phyloP scores from a whole-genome alignment of 2,329 filamentous ascomycete genomes.

The Aspergillus viridinutans region DNA sequence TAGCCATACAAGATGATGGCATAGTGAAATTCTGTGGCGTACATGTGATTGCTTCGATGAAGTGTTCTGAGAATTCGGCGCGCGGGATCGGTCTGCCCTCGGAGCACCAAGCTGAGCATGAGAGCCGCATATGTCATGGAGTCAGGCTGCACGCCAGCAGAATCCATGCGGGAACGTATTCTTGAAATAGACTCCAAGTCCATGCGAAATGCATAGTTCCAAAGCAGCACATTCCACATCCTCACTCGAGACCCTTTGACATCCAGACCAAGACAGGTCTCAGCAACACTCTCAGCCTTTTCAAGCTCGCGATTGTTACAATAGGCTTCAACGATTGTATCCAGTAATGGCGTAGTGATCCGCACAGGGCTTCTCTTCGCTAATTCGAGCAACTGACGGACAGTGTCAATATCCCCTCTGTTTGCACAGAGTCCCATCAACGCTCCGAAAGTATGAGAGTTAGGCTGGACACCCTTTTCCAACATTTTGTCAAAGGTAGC shows the following conservation, averaged over 20 bases:
- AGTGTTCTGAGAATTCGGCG: constrained; percentile 46
- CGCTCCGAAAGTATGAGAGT: constrained; percentile 64
- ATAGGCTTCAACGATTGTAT: constrained; percentile 64
- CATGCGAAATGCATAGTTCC: constrained; percentile 62
- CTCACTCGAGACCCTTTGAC: constrained; percentile 53
- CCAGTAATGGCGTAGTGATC: constrained; percentile 56
- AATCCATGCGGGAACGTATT: constrained; percentile 54
- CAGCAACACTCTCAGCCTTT: constrained; percentile 58
- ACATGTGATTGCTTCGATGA: constrained; percentile 34
- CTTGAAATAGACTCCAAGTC: constrained; percentile 53
- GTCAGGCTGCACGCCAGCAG: constrained; percentile 49
- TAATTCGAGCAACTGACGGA: constrained; percentile 60
- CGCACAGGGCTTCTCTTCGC: constrained; percentile 53
- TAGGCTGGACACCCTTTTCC: constrained; percentile 48
- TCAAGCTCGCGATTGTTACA: constrained; percentile 53
- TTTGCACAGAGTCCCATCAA: constrained; percentile 68
- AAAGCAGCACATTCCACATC: constrained; percentile 76
- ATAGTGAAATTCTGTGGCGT: constrained; percentile 43
- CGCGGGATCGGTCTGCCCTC: constrained; percentile 53
- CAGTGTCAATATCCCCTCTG: constrained; percentile 68
- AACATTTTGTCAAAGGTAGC: constrained; percentile 60
- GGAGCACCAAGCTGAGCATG: constrained; percentile 54
- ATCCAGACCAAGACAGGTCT: constrained; percentile 51
- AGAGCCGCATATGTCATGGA: constrained; percentile 58
- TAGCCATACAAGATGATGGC: constrained; percentile 46